A percentile compares a stretch with the other conserved stretches of the same genome.
Evolutionary conservation across 441 rosid genomes (phyloP).

Genomic region (Isatis lusitanica): DNA sequence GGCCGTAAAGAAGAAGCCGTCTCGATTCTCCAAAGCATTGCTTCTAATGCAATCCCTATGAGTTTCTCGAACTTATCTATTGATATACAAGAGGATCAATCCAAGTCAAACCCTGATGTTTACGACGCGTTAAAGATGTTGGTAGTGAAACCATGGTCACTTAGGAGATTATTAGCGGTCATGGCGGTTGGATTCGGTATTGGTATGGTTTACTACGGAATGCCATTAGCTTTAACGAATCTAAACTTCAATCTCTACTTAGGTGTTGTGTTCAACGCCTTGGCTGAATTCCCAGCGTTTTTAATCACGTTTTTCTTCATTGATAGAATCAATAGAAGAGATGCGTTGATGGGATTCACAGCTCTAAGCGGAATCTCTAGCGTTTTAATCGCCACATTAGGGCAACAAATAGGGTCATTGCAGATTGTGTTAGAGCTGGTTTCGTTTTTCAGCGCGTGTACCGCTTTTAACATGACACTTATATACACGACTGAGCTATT

Average conservation of each 20-base stretch:
- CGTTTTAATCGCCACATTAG: conserved; percentile 34
- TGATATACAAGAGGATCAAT: conserved; percentile 34
- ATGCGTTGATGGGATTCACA: conserved; percentile 48
- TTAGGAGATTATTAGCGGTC: conserved; percentile 39
- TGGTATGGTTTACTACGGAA: conserved; percentile 71
- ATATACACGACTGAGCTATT: conserved; percentile 67
- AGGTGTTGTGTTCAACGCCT: conserved; percentile 60
- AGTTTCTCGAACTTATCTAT: conserved; percentile 36
- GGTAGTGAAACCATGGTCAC: conserved; percentile 53
- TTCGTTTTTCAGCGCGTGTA: conserved; percentile 56
- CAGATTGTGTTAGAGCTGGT: conserved; percentile 58
- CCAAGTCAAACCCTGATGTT: conserved; percentile 34
- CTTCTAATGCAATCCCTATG: conserved; percentile 26
- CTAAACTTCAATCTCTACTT: conserved; percentile 57
- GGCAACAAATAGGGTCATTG: conserved; percentile 17
- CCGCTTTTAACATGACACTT: conserved; percentile 41
- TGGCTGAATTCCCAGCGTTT: conserved; percentile 61
- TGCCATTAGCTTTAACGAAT: conserved; percentile 66
- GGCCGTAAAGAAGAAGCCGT: conserved; percentile 64
- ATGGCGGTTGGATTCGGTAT: conserved; percentile 52
- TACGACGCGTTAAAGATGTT: conserved; percentile 53
- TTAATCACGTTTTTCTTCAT: conserved; percentile 48
- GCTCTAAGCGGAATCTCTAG: conserved; percentile 50
- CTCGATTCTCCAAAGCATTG: conserved; percentile 41
- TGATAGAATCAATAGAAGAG: conserved; percentile 44